phyloP scores from a whole-genome alignment of 2,329 filamentous ascomycete species.

The Laburnicola sp. region DNA sequence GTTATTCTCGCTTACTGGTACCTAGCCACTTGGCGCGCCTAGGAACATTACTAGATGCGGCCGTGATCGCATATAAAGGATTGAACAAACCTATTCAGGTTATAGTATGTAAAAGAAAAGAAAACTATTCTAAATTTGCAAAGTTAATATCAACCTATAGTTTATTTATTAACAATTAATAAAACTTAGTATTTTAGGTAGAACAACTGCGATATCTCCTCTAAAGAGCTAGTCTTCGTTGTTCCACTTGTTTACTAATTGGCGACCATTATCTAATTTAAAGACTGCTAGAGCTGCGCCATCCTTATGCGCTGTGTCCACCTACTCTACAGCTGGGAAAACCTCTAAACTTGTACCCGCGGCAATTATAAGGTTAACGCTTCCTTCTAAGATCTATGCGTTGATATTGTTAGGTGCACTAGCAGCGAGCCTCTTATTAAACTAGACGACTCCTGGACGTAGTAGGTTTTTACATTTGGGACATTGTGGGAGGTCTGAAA shows the following conservation, averaged over 20 bases:
- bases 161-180: neutral
- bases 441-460: slow-evolving; percentile 20
- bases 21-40: too few relatives aligned
- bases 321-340: slow-evolving; percentile 19
- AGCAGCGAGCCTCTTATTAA: slow-evolving; percentile 15
- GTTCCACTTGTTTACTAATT: slow-evolving; percentile 2
- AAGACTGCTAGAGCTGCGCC: slow-evolving; percentile 14
- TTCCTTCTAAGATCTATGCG: slow-evolving; percentile 9
- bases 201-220: slow-evolving; percentile 4
- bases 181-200: slow-evolving; percentile 4
- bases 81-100: too few relatives aligned
- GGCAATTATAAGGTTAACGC: slow-evolving; percentile 13
- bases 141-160: neutral
- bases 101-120: too few relatives aligned
- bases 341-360: slow-evolving; percentile 16
- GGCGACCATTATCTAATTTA: slow-evolving; percentile 3
- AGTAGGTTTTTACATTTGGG: slow-evolving; percentile 13
- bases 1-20: too few relatives aligned
- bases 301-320: slow-evolving; percentile 3
- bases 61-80: too few relatives aligned
- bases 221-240: slow-evolving; percentile 8
- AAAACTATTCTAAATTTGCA: too few relatives aligned
- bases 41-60: too few relatives aligned
- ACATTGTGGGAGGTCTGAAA: slow-evolving; percentile 17
- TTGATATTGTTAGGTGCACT: slow-evolving; percentile 14